phyloP scores from a whole-genome alignment of 2,329 filamentous ascomycete genomes.

The Ceratocystis lukuohia region DNA sequence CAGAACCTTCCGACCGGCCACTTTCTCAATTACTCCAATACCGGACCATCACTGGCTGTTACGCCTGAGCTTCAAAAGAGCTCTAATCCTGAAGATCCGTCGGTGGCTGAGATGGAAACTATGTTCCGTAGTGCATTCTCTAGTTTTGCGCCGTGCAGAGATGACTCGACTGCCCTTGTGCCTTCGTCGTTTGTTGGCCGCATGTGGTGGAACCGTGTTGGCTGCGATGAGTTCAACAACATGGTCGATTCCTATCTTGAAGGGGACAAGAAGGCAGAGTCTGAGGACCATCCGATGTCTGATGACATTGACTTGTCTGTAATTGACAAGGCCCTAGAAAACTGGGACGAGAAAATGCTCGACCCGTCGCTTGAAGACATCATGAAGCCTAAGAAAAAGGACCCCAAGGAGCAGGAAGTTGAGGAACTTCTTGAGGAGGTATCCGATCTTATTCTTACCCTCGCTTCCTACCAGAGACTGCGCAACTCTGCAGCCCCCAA shows the following conservation, averaged over 20 bases:
- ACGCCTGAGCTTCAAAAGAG: constrained; percentile 40
- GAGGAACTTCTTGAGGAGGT: constrained; percentile 62
- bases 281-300: constrained; percentile 28
- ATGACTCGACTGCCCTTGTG: constrained; percentile 58
- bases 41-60: constrained; percentile 26
- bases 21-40: constrained; percentile 56
- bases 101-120: constrained; percentile 51
- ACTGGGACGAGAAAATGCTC: constrained; percentile 44
- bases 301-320: constrained; percentile 38
- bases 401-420: constrained; percentile 51
- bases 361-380: constrained; percentile 45
- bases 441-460: constrained; percentile 60
- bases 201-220: constrained; percentile 64
- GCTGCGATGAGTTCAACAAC: constrained; percentile 51
- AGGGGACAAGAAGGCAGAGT: constrained; percentile 24
- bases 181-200: constrained; percentile 53
- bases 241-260: constrained; percentile 43
- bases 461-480: constrained; percentile 67
- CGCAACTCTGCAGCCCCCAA: constrained; percentile 55
- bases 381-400: constrained; percentile 37
- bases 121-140: constrained; percentile 67
- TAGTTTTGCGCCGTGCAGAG: constrained; percentile 63
- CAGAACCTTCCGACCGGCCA: constrained; percentile 52
- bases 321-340: constrained; percentile 41
- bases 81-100: constrained; percentile 54